Evolutionary conservation across 345 rosid species (phyloP).

Genomic region (Hibiscus mutabilis): DNA sequence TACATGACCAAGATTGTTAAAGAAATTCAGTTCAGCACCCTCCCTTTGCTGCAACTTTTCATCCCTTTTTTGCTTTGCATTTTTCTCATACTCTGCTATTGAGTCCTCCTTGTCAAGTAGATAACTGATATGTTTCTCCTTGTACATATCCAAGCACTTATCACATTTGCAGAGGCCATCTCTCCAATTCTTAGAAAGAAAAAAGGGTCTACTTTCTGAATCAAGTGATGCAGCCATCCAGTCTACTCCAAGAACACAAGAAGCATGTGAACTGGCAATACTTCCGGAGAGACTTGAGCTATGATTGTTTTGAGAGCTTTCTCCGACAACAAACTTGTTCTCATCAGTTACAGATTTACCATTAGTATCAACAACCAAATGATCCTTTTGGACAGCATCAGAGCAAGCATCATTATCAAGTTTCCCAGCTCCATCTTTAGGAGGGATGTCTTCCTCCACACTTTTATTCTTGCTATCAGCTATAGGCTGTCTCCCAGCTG

Average conservation of each 20-base stretch:
- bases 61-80: slow-evolving; percentile 80
- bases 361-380: slow-evolving; percentile 12
- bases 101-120: slow-evolving; percentile 79
- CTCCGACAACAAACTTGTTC: slow-evolving; percentile 26
- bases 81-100: slow-evolving; percentile 79
- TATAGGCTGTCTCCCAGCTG: slow-evolving; percentile 28
- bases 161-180: slow-evolving; percentile 67
- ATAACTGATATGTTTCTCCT: slow-evolving; percentile 48
- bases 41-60: slow-evolving; percentile 83
- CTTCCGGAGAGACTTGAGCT: slow-evolving; percentile 18
- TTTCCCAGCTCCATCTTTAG: slow-evolving; percentile 31
- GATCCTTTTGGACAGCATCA: slow-evolving; percentile 16
- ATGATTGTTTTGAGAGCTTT: slow-evolving; percentile 39
- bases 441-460: slow-evolving; percentile 33
- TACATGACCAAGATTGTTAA: slow-evolving; percentile 74
- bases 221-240: slow-evolving; percentile 15
- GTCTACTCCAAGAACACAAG: slow-evolving; percentile 41
- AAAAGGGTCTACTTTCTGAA: slow-evolving; percentile 50
- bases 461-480: slow-evolving; percentile 40
- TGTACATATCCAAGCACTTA: slow-evolving; percentile 62
- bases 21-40: slow-evolving; percentile 53
- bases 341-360: slow-evolving; percentile 18
- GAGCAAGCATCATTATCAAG: slow-evolving; percentile 28
- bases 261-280: slow-evolving; percentile 13
- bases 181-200: slow-evolving; percentile 87